phyloP scores from a whole-genome alignment of 371 early-diverging fungal genomes.

The Circinella umbellata region DNA sequence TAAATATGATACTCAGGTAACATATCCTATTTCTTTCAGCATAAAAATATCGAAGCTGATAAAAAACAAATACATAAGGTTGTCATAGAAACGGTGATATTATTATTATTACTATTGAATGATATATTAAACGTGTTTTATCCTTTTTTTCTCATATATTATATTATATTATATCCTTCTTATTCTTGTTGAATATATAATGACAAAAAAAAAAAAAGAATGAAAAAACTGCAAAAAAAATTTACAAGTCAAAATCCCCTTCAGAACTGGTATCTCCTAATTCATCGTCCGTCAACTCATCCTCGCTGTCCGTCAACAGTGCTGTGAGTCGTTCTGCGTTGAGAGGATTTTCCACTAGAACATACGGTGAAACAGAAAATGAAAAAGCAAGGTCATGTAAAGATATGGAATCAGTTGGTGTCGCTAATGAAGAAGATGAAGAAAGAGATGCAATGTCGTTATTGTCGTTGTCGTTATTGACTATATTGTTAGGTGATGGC shows the following conservation, averaged over 20 bases:
- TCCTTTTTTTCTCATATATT: too few species aligned
- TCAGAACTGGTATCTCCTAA: constrained; percentile 33
- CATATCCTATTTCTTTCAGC: too few species aligned
- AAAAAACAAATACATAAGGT: too few species aligned
- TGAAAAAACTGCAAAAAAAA: background rate
- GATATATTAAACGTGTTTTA: too few species aligned
- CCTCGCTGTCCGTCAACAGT: constrained; percentile 59
- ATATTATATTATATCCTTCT: too few species aligned
- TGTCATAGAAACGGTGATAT: too few species aligned
- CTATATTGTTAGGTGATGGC: background rate
- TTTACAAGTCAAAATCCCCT: constrained; percentile 26
- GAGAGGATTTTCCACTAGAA: constrained; percentile 70
- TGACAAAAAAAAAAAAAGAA: background rate
- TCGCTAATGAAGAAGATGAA: constrained; percentile 13
- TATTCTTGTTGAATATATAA: too few species aligned
- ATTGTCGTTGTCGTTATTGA: background rate
- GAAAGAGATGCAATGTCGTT: constrained; percentile 20
- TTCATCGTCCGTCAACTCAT: constrained; percentile 53
- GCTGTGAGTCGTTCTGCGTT: constrained; percentile 70
- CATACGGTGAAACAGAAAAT: constrained; percentile 67
- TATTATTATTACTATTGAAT: too few species aligned
- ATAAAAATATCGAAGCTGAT: too few species aligned
- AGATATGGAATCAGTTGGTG: constrained; percentile 17
- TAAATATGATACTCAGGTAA: too few species aligned
- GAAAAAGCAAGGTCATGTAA: constrained; percentile 71